Conservation (phyloP, 2,329 filamentous ascomycete species). For the Pseudogymnoascus sp. region DNA sequence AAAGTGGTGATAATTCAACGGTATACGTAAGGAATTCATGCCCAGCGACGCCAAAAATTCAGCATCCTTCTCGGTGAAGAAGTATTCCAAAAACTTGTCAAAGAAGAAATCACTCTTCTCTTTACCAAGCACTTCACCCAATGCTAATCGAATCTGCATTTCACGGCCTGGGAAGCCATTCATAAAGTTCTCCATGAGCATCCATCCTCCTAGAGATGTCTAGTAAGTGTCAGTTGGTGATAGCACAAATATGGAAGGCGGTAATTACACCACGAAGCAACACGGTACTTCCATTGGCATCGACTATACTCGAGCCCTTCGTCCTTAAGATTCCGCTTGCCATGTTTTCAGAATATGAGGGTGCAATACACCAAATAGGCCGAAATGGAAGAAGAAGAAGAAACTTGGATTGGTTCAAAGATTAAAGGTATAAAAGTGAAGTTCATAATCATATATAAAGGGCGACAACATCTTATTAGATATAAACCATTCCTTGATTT, state of each 20-base stretch:
- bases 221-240: conserved; percentile 26
- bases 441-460: neutral
- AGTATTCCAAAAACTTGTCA: conserved; percentile 39
- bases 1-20: conserved; percentile 54
- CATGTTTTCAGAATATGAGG: neutral
- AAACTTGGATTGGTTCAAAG: neutral
- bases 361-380: neutral
- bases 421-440: neutral
- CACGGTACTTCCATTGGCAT: conserved; percentile 30
- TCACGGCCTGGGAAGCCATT: conserved; percentile 55
- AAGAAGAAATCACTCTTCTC: conserved; percentile 55
- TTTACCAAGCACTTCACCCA: conserved; percentile 45
- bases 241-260: conserved; percentile 16
- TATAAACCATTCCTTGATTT: neutral
- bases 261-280: conserved; percentile 27
- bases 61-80: conserved; percentile 52
- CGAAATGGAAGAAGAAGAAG: neutral
- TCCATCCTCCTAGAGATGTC: conserved; percentile 30
- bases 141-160: conserved; percentile 45
- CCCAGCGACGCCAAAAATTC: conserved; percentile 48
- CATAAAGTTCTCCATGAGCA: conserved; percentile 54
- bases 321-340: conserved; percentile 29
- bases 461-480: neutral
- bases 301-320: conserved; percentile 35
- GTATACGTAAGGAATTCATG: conserved; percentile 51